Evolutionary conservation across 108 stramenopile species (phyloP).

Genomic region (Cyclostephanos tholiformis): DNA sequence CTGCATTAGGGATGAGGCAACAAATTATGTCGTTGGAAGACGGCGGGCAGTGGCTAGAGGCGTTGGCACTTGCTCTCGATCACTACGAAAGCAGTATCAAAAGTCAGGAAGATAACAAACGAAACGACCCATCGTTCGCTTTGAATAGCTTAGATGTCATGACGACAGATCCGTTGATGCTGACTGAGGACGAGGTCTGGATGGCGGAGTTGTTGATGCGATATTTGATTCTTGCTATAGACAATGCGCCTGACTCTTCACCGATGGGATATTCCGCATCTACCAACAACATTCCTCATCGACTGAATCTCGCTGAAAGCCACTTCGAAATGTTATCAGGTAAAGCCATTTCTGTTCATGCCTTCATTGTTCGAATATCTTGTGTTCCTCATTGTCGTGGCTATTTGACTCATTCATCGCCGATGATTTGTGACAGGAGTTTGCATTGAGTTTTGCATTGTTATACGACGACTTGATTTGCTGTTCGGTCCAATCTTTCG

Average conservation of each 20-base stretch:
- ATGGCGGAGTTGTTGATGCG: constrained; percentile 84
- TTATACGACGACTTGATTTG: constrained; percentile 83
- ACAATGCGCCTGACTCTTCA: constrained; percentile 83
- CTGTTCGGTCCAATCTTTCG: constrained; percentile 85
- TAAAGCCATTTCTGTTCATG: background rate
- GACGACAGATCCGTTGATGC: constrained; percentile 8
- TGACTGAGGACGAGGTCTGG: constrained; percentile 86
- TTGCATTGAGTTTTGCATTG: constrained; percentile 88
- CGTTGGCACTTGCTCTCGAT: constrained; percentile 85
- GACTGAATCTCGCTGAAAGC: constrained; percentile 74
- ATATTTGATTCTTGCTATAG: constrained; percentile 86
- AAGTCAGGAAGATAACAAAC: constrained; percentile 72
- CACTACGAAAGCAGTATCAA: constrained; percentile 80
- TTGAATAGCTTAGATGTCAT: constrained; percentile 17
- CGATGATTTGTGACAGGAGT: constrained; percentile 47
- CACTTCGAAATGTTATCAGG: constrained; percentile 93
- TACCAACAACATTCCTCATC: constrained; percentile 15
- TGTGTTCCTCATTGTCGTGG: background rate
- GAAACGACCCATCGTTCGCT: constrained; percentile 30
- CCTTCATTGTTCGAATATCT: constrained; percentile 2
- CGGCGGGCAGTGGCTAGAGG: constrained; percentile 95
- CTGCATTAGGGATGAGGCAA: constrained; percentile 61
- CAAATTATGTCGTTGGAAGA: constrained; percentile 78
- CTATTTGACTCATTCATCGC: background rate
- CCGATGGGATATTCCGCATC: constrained; percentile 29